Conservation (phyloP, 129 eudicot genomes). For the Flaveria sonorensis region DNA sequence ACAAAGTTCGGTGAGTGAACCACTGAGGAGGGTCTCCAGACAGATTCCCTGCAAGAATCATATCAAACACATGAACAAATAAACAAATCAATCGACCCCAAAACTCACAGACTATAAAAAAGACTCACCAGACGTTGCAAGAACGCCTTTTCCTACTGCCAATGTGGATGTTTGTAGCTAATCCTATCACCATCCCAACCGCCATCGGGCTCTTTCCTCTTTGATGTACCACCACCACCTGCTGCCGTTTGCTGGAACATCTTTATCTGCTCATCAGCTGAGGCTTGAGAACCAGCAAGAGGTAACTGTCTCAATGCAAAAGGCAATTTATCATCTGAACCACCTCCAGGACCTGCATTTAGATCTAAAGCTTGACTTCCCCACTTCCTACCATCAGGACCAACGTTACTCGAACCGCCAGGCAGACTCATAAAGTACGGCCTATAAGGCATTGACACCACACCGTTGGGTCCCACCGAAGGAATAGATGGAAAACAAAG, state of each 20-base stretch:
- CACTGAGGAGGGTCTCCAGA: constrained; percentile 8
- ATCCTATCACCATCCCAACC: constrained; percentile 66
- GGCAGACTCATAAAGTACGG: constrained; percentile 61
- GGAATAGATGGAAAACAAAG: constrained; percentile 51
- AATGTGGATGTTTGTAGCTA: constrained; percentile 62
- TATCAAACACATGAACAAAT: not conserved
- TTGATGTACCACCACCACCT: constrained; percentile 50
- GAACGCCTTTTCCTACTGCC: constrained; percentile 46
- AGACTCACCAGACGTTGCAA: constrained; percentile 24
- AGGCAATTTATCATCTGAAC: constrained; percentile 54
- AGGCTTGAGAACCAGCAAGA: constrained; percentile 46
- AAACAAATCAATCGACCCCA: not conserved
- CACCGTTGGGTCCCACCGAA: constrained; percentile 54
- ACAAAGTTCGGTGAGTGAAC: not conserved
- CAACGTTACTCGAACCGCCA: constrained; percentile 45
- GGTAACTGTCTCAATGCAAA: constrained; percentile 53
- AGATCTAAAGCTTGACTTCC: constrained; percentile 75
- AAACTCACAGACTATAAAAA: not conserved
- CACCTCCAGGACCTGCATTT: constrained; percentile 70
- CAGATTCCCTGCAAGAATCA: constrained; percentile 1
- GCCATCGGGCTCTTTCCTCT: constrained; percentile 79
- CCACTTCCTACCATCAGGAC: constrained; percentile 59
- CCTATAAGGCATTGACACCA: constrained; percentile 54
- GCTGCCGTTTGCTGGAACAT: constrained; percentile 47
- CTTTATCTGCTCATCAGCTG: constrained; percentile 66